phyloP scores from a whole-genome alignment of 129 eudicot species.

The Saposhnikovia divaricata region DNA sequence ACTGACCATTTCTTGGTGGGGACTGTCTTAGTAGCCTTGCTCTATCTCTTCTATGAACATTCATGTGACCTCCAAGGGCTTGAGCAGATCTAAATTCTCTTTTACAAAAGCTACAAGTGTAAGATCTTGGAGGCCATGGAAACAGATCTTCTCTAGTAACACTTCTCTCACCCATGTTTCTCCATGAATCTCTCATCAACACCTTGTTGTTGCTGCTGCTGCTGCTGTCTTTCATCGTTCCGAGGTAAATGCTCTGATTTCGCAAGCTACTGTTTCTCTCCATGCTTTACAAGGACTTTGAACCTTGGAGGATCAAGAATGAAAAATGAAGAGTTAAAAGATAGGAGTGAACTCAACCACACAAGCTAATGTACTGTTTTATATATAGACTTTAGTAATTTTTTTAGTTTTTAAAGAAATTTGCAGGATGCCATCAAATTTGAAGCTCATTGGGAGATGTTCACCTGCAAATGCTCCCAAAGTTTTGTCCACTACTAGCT shows the following conservation, averaged over 20 bases:
- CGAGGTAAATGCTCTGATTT: background rate
- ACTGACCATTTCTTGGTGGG: conserved; percentile 25
- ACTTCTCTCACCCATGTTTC: background rate
- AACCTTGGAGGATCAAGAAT: background rate
- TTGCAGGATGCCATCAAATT: conserved; percentile 25
- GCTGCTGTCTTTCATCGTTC: conserved; percentile 4
- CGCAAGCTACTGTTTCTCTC: conserved; percentile 7
- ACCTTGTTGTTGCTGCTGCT: conserved; percentile 6
- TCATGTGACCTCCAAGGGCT: conserved; percentile 85
- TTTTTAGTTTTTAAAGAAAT: background rate
- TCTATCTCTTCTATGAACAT: conserved; percentile 66
- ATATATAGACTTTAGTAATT: no score
- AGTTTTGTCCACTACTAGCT: conserved; percentile 44
- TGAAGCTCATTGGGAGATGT: conserved; percentile 29
- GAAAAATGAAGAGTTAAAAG: conserved; percentile 1
- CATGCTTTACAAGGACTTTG: background rate
- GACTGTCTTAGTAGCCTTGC: conserved; percentile 50
- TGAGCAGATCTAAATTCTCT: conserved; percentile 72
- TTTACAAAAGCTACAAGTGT: conserved; percentile 61
- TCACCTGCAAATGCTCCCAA: conserved; percentile 43
- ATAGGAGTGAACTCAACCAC: background rate
- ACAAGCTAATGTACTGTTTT: conserved; percentile 6
- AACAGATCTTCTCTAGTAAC: conserved; percentile 21
- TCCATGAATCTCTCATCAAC: conserved; percentile 20
- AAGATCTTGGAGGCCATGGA: conserved; percentile 69